Percentiles rank a stretch among this genome's conserved stretches.
phyloP scores from a whole-genome alignment of 768 basidiomycete genomes.

The Rubroboletus pulcherrimus region DNA sequence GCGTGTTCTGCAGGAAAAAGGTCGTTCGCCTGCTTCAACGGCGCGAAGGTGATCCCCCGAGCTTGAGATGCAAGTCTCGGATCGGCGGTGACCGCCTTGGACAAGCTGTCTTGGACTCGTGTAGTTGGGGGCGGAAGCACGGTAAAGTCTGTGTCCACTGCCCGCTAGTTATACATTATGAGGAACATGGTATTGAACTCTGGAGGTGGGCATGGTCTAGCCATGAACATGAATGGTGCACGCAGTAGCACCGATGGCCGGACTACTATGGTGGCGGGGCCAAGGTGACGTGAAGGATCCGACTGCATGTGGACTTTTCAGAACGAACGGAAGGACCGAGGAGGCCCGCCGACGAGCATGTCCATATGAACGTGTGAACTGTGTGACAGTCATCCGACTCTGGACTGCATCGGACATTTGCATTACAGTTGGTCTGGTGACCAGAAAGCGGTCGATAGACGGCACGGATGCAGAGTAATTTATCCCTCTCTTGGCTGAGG shows the following conservation, averaged over 20 bases:
- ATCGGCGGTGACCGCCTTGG: conserved; percentile 5
- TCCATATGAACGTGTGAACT: not conserved
- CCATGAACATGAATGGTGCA: not conserved
- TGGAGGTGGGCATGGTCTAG: not conserved
- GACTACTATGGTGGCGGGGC: not conserved
- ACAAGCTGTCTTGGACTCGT: not conserved
- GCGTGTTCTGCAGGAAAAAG: conserved; percentile 10
- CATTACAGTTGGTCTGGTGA: too few relatives aligned
- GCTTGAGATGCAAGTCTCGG: conserved; percentile 16
- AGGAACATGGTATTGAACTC: too few relatives aligned
- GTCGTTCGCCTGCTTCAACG: conserved; percentile 13
- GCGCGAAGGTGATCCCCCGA: conserved; percentile 16
- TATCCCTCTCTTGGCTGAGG: not conserved
- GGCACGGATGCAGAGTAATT: too few relatives aligned
- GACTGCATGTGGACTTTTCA: not conserved
- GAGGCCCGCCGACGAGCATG: not conserved
- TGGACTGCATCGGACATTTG: not conserved
- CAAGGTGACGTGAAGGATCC: not conserved
- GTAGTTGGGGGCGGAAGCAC: conserved; percentile 25
- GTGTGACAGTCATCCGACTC: not conserved
- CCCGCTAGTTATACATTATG: too few relatives aligned
- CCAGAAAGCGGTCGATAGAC: too few relatives aligned
- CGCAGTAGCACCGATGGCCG: not conserved
- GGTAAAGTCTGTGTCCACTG: conserved; percentile 15
- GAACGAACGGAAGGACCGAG: not conserved